Conservation (phyloP, 768 basidiomycete species). For the Phanerochaete carnosa region DNA sequence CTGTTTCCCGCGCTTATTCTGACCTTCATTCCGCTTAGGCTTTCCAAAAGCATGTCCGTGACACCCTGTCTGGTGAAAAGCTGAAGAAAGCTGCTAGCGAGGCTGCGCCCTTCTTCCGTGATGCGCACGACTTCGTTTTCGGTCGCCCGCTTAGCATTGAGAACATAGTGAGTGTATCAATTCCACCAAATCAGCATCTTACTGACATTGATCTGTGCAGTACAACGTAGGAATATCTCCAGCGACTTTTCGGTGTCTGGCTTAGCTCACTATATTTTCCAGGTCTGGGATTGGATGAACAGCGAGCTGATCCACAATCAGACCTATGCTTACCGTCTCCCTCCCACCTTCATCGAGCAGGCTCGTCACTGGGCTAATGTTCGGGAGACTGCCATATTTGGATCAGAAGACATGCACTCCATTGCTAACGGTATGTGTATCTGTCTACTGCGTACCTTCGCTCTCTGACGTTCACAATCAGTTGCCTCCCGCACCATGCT, state of each 20-base stretch:
- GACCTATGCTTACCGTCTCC: constrained; percentile 74
- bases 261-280: neutral
- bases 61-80: constrained; percentile 56
- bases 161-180: constrained; percentile 56
- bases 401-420: constrained; percentile 52
- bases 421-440: constrained; percentile 72
- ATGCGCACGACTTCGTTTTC: constrained; percentile 67
- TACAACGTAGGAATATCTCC: constrained; percentile 62
- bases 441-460: neutral
- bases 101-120: constrained; percentile 63
- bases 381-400: constrained; percentile 78
- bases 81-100: constrained; percentile 61
- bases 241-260: neutral
- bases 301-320: constrained; percentile 78
- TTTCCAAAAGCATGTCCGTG: constrained; percentile 61
- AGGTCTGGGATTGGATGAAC: constrained; percentile 80
- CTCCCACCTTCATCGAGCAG: constrained; percentile 75
- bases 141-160: constrained; percentile 64
- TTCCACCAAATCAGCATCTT: neutral
- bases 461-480: constrained; percentile 26
- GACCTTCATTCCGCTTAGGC: constrained; percentile 34
- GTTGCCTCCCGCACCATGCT: constrained; percentile 83
- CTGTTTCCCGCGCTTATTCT: neutral
- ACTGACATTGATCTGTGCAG: constrained; percentile 30
- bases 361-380: constrained; percentile 73